Evolutionary conservation across 345 rosid species (phyloP).

Genomic region (Murraya koenigii): DNA sequence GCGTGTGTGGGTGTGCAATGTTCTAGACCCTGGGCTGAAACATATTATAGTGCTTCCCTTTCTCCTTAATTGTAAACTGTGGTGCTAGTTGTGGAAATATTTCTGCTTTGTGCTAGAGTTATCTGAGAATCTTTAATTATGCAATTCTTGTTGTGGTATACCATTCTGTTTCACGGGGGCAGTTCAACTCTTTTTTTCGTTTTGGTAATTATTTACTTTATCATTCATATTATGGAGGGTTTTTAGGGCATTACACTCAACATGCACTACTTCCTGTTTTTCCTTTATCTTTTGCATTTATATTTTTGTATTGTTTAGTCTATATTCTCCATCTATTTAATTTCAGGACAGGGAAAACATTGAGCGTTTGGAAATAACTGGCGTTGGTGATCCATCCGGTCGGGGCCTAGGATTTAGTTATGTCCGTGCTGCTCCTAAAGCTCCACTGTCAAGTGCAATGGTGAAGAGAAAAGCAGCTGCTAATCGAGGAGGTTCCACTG

Average conservation of each 20-base stretch:
- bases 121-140: neutral
- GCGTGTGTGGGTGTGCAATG: neutral
- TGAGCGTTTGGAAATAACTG: slow-evolving; percentile 97
- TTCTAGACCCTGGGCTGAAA: neutral
- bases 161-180: neutral
- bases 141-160: neutral
- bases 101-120: neutral
- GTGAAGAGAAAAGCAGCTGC: slow-evolving; percentile 83
- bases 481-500: slow-evolving; percentile 81
- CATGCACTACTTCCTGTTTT: neutral
- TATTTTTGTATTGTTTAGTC: neutral
- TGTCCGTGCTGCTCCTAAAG: slow-evolving; percentile 86
- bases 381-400: slow-evolving; percentile 99
- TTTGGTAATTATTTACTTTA: neutral
- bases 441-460: slow-evolving; percentile 74
- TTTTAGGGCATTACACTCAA: neutral
- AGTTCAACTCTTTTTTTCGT: neutral
- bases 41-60: neutral
- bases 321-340: neutral
- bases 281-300: neutral
- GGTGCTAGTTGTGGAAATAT: neutral
- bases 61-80: neutral
- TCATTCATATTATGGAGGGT: neutral
- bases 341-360: slow-evolving; percentile 89
- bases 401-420: slow-evolving; percentile 97